Percentiles rank a stretch among this genome's conserved stretches.
These are phyloP conservation scores for Macrophomina pseudophaseolina DNA, from an alignment of 2,329 filamentous ascomycete genomes.

Conservation along the genomic window DNA sequence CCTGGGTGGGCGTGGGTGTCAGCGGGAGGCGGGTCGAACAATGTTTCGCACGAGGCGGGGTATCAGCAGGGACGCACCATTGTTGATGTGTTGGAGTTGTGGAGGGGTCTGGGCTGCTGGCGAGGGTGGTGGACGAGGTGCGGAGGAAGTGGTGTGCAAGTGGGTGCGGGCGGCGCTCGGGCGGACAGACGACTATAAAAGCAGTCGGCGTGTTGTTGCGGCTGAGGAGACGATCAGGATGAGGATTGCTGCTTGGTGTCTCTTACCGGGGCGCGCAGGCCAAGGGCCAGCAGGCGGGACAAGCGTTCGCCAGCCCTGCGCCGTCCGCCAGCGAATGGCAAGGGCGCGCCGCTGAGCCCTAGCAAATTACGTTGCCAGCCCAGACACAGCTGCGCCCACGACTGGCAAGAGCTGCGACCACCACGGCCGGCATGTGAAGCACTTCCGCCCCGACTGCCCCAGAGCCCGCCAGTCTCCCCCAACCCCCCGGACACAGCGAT, in stretches of 20 bases:
- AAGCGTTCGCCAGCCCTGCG: constrained; percentile 26
- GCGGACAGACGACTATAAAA: constrained; percentile 6
- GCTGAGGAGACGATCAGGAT: constrained; percentile 24
- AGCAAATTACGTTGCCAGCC: constrained; percentile 22
- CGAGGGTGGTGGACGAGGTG: not conserved
- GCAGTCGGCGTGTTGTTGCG: constrained; percentile 22
- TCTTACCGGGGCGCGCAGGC: constrained; percentile 18
- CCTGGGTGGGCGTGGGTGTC: constrained; percentile 58
- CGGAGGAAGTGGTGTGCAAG: constrained; percentile 3
- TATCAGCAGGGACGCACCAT: constrained; percentile 47
- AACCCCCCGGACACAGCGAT: constrained; percentile 14
- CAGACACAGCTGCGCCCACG: not conserved
- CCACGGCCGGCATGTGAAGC: constrained; percentile 24
- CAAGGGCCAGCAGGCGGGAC: constrained; percentile 24
- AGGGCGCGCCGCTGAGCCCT: constrained; percentile 19
- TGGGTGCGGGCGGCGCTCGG: constrained; percentile 1
- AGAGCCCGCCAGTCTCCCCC: constrained; percentile 13
- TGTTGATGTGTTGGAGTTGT: constrained; percentile 24
- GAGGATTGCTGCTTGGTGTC: constrained; percentile 25
- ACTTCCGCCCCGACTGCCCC: constrained; percentile 11
- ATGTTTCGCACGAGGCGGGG: constrained; percentile 33
- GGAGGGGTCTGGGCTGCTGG: not conserved
- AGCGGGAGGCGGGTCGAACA: constrained; percentile 29
- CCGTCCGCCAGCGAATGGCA: constrained; percentile 11
- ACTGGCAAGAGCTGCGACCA: constrained; percentile 1